A percentile compares a stretch with the other conserved stretches of the same genome.
Conservation (phyloP, 2,329 filamentous ascomycete genomes). For the Polychaeton citri region DNA sequence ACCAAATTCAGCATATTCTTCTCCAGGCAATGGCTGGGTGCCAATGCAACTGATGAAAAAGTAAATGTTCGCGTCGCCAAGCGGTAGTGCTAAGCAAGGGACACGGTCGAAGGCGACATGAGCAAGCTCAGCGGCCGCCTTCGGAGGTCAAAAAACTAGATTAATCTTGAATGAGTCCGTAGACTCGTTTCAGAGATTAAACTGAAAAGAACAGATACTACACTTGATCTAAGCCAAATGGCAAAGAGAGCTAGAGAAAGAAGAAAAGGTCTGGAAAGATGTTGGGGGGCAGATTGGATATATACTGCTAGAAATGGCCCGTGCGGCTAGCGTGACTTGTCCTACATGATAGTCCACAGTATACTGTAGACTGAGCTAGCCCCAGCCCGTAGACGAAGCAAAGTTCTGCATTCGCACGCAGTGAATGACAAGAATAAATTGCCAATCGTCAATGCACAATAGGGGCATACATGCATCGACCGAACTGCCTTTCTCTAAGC, state of each 20-base stretch:
- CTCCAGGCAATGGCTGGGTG: neutral
- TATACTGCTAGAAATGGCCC: neutral
- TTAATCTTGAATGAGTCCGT: constrained; percentile 66
- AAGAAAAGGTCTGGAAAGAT: constrained; percentile 13
- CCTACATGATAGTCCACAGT: too few species aligned
- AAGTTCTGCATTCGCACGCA: too few species aligned
- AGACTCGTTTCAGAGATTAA: constrained; percentile 83
- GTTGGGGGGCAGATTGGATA: neutral
- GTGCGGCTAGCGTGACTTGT: neutral
- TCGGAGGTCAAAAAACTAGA: constrained; percentile 57
- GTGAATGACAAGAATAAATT: too few species aligned
- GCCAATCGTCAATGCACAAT: too few species aligned
- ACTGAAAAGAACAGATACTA: constrained; percentile 65
- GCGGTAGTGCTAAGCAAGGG: constrained; percentile 64
- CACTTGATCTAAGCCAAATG: constrained; percentile 27
- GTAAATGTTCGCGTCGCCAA: constrained; percentile 49
- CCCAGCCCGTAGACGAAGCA: too few species aligned
- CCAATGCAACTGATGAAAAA: constrained; percentile 15
- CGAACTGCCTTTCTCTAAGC: too few species aligned
- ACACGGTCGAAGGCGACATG: constrained; percentile 54
- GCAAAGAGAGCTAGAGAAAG: constrained; percentile 38
- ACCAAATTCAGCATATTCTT: neutral
- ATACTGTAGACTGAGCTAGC: too few species aligned
- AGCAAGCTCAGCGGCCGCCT: constrained; percentile 58
- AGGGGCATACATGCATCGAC: too few species aligned